Conservation (phyloP, 2,329 filamentous ascomycete genomes). For the Xylariaceae sp. region DNA sequence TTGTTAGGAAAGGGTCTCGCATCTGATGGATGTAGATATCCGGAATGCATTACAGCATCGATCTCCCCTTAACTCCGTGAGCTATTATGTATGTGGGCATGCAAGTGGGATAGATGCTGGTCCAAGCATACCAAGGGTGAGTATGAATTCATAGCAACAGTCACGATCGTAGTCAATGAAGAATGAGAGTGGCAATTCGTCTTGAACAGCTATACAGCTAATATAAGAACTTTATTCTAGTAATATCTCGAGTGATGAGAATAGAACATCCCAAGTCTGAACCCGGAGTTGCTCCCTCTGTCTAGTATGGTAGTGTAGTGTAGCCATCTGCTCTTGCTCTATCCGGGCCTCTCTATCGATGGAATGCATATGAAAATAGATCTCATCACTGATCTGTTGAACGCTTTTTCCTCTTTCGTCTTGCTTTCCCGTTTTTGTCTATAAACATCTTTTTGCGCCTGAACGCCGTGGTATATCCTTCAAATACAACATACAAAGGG, state of each 20-base stretch:
- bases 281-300: constrained; percentile 5
- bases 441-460: not conserved
- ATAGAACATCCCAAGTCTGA: constrained; percentile 9
- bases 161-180: no score
- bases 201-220: not conserved
- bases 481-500: not conserved
- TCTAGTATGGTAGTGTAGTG: not conserved
- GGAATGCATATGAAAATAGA: constrained; percentile 2
- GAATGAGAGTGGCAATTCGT: not conserved
- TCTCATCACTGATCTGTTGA: constrained; percentile 7
- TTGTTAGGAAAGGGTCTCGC: not conserved
- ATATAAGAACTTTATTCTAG: not conserved
- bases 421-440: not conserved
- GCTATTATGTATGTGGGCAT: no score
- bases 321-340: constrained; percentile 1
- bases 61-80: no score
- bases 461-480: constrained; percentile 10
- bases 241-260: constrained; percentile 12
- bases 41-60: no score
- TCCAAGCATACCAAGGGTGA: no score
- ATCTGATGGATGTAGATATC: not conserved
- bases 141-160: no score
- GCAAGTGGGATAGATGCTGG: no score
- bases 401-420: not conserved
- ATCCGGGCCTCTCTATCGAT: constrained; percentile 14